Conservation (phyloP, 306 rosid species). For the Trifolium repens region DNA sequence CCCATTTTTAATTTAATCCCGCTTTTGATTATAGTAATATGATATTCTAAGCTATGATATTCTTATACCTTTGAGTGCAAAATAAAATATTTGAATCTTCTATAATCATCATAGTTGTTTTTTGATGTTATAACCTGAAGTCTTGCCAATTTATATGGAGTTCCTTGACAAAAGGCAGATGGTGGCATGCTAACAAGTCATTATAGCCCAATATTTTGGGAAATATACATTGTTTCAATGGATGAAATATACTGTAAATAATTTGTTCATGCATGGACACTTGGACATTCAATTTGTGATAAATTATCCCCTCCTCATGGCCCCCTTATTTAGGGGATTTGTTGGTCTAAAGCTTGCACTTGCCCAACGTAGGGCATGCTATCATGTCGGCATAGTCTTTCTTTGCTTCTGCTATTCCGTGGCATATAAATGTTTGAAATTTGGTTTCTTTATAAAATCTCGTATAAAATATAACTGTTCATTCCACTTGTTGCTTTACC, state of each 20-base stretch:
- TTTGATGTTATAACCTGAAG: constrained; percentile 5
- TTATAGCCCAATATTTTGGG: background rate
- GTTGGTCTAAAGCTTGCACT: background rate
- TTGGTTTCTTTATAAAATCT: constrained; percentile 15
- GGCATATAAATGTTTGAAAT: constrained; percentile 24
- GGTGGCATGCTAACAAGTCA: constrained; percentile 22
- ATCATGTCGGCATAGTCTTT: background rate
- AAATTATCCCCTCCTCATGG: constrained; percentile 2
- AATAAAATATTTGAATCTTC: background rate
- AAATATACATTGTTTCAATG: background rate
- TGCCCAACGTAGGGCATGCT: background rate
- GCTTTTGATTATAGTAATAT: constrained; percentile 17
- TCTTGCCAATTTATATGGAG: constrained; percentile 14
- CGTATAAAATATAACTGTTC: constrained; percentile 17
- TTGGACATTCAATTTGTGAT: constrained; percentile 25
- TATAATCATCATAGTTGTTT: constrained; percentile 24
- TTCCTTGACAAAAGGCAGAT: constrained; percentile 19
- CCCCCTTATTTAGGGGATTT: constrained; percentile 4
- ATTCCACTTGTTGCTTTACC: constrained; percentile 21
- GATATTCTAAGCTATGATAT: background rate
- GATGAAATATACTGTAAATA: background rate
- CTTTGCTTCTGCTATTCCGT: constrained; percentile 11
- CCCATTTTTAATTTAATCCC: constrained; percentile 10
- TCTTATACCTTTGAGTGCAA: background rate
- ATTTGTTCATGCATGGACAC: background rate